These are phyloP conservation scores for Talaromyces borbonicus DNA, from an alignment of 495 filamentous ascomycete species.

Conservation along the genomic window DNA sequence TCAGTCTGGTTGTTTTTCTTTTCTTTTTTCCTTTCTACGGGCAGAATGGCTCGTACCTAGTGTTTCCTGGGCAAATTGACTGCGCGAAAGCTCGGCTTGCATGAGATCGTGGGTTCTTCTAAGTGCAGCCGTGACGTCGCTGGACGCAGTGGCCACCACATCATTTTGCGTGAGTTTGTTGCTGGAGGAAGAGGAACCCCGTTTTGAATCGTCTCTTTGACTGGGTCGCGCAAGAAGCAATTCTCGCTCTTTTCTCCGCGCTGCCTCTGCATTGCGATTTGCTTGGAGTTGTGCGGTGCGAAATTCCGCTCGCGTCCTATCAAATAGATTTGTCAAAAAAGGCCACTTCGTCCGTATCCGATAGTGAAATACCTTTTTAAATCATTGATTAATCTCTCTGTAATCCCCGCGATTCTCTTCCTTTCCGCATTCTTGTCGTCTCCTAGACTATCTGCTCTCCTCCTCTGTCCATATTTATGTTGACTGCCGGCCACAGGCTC, in stretches of 20 bases:
- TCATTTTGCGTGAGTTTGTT: constrained; percentile 54
- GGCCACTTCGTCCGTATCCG: not conserved
- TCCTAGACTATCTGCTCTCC: constrained; percentile 21
- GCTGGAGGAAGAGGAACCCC: too few relatives aligned
- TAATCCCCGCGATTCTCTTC: constrained; percentile 51
- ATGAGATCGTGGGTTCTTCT: constrained; percentile 78
- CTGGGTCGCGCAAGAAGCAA: constrained; percentile 53
- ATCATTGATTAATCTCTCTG: constrained; percentile 54
- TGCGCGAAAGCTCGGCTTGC: constrained; percentile 68
- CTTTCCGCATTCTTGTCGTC: constrained; percentile 44
- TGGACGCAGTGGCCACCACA: constrained; percentile 58
- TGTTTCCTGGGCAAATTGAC: constrained; percentile 80
- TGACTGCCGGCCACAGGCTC: constrained; percentile 30
- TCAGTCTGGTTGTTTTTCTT: too few relatives aligned
- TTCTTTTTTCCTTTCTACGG: not conserved
- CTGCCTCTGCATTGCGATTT: constrained; percentile 61
- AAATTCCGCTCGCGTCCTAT: constrained; percentile 63
- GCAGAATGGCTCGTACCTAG: constrained; percentile 37
- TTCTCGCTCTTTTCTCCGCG: constrained; percentile 66
- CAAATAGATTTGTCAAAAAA: constrained; percentile 9
- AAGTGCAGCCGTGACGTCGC: constrained; percentile 75
- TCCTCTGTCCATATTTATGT: constrained; percentile 19
- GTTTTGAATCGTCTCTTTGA: constrained; percentile 25
- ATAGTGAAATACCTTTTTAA: constrained; percentile 47
- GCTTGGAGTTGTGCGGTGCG: constrained; percentile 77